Evolutionary conservation across 768 basidiomycete genomes (phyloP), one percentile per base, ranked within the genome.

Genomic region (Mycena sanguinolenta): DNA sequence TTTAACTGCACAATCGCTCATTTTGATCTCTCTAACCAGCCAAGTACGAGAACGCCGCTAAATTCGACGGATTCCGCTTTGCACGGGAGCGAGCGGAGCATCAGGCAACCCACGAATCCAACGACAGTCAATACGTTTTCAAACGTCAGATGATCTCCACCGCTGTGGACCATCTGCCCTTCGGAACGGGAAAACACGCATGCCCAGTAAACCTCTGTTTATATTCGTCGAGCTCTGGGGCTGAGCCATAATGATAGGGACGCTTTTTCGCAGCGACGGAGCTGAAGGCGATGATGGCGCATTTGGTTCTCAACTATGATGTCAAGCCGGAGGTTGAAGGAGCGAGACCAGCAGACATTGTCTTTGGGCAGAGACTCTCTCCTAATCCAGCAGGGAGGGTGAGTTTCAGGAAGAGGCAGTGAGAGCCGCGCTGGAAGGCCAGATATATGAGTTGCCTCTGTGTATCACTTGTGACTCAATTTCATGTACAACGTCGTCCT

Each of bases 21-120:
- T 66, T 54, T 82, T 2, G 49, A 80, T 44, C 78, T n/a, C n/a
- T n/a, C n/a, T n/a, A n/a, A n/a, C n/a, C 82, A 32, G 55, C 68
- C 10, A 75, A 76, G 36, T 84, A 86, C 50, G 71, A 79, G 2
- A 75, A 83, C 39, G 71, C 85, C 1, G 27, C 77, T 1, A 69
- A 63, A 3, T 86, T 90, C 65, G 81, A 88, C 53, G 84, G 84
- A 0, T 88, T 86, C 75, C 86, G 89, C 3, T 89, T 87, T 72
- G 76, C 80, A 0, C 75, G 80, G 23, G 76, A 82, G 70, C 71
- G 78, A 50, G 76, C 81, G 12, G 72, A 65, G 38, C 73, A 79
- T 10, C 32, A 4, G 10, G 32, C 10, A 4, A n/a, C n/a, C n/a
- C n/a, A n/a, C n/a, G n/a, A n/a, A n/a, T 71, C 76, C 17, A 76